Evolutionary conservation across 164 flowering plant species (phyloP).

Genomic region (Nymphaea thermarum): DNA sequence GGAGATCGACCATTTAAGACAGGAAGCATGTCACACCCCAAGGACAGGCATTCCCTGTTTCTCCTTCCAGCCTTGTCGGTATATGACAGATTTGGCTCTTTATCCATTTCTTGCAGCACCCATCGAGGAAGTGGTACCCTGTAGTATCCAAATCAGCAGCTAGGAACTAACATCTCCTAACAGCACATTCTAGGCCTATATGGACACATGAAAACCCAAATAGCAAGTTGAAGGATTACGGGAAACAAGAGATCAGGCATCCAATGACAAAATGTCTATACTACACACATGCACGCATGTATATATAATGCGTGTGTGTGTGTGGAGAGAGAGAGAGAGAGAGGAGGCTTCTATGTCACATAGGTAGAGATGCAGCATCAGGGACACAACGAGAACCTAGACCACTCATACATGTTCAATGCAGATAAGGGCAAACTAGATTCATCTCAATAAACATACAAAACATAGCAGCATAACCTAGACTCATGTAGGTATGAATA

Average conservation of each 20-base stretch:
- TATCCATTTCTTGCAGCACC: conserved; percentile 49
- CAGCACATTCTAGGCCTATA: not conserved
- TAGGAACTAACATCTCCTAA: not conserved
- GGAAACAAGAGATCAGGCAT: not conserved
- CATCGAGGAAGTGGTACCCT: conserved; percentile 71
- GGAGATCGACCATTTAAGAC: conserved; percentile 57
- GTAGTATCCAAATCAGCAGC: conserved; percentile 3
- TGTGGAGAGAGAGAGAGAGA: too few species aligned
- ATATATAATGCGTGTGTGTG: too few species aligned
- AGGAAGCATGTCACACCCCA: conserved; percentile 61
- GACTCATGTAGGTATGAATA: too few species aligned
- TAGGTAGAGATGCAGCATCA: too few species aligned
- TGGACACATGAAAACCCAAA: not conserved
- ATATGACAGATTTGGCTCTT: conserved; percentile 45
- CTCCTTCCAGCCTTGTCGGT: conserved; percentile 56
- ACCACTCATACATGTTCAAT: too few species aligned
- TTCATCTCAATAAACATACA: too few species aligned
- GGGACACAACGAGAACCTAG: too few species aligned
- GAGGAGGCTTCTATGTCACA: too few species aligned
- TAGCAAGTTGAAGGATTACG: not conserved
- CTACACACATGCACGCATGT: too few species aligned
- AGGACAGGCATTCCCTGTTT: conserved; percentile 48
- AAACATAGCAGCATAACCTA: too few species aligned
- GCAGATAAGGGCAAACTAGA: too few species aligned
- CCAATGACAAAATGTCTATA: too few species aligned